Evolutionary conservation across 495 filamentous ascomycete species (phyloP).

Genomic region (Choiromyces venosus): DNA sequence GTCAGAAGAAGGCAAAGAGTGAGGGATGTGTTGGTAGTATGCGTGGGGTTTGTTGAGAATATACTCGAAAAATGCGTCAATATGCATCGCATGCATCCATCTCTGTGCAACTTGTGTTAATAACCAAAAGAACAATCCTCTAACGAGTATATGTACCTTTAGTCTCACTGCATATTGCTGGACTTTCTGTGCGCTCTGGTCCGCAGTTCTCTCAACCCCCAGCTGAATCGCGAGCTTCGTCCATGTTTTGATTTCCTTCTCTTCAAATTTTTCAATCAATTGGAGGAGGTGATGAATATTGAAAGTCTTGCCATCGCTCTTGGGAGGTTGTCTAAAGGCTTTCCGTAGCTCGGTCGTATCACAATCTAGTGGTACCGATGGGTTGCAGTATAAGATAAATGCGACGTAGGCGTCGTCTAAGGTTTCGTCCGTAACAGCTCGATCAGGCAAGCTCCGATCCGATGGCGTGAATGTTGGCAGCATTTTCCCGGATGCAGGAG

Average conservation of each 20-base stretch:
- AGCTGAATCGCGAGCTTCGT: conserved; percentile 81
- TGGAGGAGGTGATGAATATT: conserved; percentile 75
- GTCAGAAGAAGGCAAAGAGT: conserved; percentile 24
- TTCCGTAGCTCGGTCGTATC: conserved; percentile 70
- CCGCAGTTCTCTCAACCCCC: conserved; percentile 84
- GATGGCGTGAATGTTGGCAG: conserved; percentile 36
- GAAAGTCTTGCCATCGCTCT: conserved; percentile 88
- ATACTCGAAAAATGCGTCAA: conserved; percentile 95
- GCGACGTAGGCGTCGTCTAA: conserved; percentile 82
- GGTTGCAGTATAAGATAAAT: conserved; percentile 92
- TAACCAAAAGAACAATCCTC: conserved; percentile 10
- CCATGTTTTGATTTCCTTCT: conserved; percentile 94
- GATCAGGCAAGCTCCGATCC: conserved; percentile 56
- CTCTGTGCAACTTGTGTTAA: conserved; percentile 50
- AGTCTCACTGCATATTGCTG: conserved; percentile 94
- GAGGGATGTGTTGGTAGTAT: conserved; percentile 81
- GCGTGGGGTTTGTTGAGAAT: conserved; percentile 69
- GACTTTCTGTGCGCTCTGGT: conserved; percentile 92
- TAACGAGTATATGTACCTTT: conserved; percentile 57
- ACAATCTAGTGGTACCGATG: conserved; percentile 62
- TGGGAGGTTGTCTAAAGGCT: conserved; percentile 76
- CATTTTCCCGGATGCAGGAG: conserved; percentile 28
- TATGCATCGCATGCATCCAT: conserved; percentile 98
- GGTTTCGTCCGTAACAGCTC: conserved; percentile 62
- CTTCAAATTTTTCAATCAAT: conserved; percentile 74